phyloP scores from a whole-genome alignment of 164 flowering plant genomes.

The Nymphaea thermarum region DNA sequence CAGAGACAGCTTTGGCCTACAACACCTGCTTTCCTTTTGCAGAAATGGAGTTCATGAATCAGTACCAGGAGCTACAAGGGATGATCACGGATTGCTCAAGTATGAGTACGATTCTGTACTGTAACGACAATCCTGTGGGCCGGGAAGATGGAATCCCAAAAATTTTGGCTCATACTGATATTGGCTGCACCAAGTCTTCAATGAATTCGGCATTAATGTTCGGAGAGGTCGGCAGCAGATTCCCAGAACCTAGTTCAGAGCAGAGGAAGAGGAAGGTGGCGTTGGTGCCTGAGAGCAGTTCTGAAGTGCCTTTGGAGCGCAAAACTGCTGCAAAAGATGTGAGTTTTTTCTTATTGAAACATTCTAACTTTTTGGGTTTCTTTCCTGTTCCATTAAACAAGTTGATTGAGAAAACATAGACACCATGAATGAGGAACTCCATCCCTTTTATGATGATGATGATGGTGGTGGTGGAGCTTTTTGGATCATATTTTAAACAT shows the following conservation, averaged over 20 bases:
- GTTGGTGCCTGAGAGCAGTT: conserved; percentile 15
- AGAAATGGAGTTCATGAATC: not conserved
- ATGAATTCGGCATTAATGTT: not conserved
- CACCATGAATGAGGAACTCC: no score
- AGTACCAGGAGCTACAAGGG: not conserved
- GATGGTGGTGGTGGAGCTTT: no score
- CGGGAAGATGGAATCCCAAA: not conserved
- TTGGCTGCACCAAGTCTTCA: not conserved
- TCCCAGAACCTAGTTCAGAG: conserved; percentile 4
- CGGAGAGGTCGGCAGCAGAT: not conserved
- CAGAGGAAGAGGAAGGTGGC: conserved; percentile 15
- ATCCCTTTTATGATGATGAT: no score
- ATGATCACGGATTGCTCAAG: not conserved
- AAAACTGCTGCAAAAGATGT: conserved; percentile 8
- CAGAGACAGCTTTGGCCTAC: not conserved
- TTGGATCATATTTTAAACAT: no score
- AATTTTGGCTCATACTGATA: no score
- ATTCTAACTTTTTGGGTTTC: no score
- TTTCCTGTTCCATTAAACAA: no score
- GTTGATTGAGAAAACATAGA: no score
- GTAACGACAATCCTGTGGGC: not conserved
- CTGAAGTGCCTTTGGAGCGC: conserved; percentile 13
- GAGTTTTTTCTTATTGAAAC: no score
- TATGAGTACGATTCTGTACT: not conserved
- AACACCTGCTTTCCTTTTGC: not conserved